These are phyloP conservation scores for Salvia sclarea DNA, from an alignment of 305 asterid species.

Conservation along the genomic window DNA sequence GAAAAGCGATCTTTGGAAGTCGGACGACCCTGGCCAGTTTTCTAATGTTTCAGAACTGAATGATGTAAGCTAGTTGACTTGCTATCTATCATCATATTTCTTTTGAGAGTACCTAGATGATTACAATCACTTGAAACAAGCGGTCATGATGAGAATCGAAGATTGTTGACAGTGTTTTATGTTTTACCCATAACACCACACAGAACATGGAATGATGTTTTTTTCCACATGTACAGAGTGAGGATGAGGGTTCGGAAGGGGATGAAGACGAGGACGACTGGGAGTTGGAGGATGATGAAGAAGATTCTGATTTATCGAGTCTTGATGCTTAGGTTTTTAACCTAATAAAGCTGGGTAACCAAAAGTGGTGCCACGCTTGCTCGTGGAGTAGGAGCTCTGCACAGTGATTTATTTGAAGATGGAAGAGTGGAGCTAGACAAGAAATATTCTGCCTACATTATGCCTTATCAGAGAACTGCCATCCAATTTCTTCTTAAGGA, in stretches of 20 bases:
- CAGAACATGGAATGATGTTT: conserved; percentile 5
- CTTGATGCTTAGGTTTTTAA: conserved; percentile 31
- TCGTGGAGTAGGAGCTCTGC: conserved; percentile 18
- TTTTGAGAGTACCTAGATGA: not conserved
- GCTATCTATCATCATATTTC: not conserved
- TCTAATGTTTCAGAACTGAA: conserved; percentile 45
- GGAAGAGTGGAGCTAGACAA: conserved; percentile 17
- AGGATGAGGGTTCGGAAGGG: conserved; percentile 52
- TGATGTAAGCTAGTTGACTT: conserved; percentile 45
- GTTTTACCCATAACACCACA: not conserved
- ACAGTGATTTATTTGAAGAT: not conserved
- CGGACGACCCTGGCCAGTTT: conserved; percentile 45
- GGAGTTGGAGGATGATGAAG: conserved; percentile 57
- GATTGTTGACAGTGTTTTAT: not conserved
- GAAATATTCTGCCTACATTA: conserved; percentile 1
- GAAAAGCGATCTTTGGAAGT: conserved; percentile 33
- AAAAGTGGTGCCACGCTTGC: conserved; percentile 1
- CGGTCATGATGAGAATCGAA: conserved; percentile 4
- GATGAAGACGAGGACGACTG: conserved; percentile 60
- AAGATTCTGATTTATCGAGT: conserved; percentile 49
- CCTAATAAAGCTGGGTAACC: conserved; percentile 22
- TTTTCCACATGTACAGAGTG: conserved; percentile 47
- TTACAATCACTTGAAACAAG: not conserved
- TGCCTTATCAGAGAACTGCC: conserved; percentile 9
- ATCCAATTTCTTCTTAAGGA: not conserved